A percentile compares a stretch with the other conserved stretches of the same genome.
These are phyloP conservation scores for Exserohilum turcica DNA, from an alignment of 2,329 filamentous ascomycete genomes.

Conservation along the genomic window DNA sequence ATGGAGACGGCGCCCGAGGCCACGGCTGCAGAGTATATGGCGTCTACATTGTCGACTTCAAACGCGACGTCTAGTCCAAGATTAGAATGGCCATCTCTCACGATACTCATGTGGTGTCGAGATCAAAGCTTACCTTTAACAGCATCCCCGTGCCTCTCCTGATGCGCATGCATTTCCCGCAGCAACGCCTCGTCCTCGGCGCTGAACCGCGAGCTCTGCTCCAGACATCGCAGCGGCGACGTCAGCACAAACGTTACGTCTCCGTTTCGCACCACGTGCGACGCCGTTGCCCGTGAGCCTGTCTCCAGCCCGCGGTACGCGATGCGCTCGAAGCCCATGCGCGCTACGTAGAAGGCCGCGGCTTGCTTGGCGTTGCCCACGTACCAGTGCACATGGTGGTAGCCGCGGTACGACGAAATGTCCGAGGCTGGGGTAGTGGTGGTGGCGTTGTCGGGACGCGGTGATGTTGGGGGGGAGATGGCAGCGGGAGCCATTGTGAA, in stretches of 20 bases:
- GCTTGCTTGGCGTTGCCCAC: slow-evolving; percentile 97
- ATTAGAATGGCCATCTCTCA: neutral
- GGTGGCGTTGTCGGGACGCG: slow-evolving; percentile 24
- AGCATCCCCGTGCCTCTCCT: slow-evolving; percentile 87
- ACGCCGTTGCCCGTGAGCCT: slow-evolving; percentile 77
- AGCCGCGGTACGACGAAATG: slow-evolving; percentile 71
- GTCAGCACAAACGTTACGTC: slow-evolving; percentile 82
- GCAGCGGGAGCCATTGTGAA: slow-evolving; percentile 41
- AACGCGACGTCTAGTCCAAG: slow-evolving; percentile 78
- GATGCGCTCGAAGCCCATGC: slow-evolving; percentile 82
- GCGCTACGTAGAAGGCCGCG: slow-evolving; percentile 82
- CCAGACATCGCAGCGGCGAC: slow-evolving; percentile 68
- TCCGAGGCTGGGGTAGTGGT: slow-evolving; percentile 30
- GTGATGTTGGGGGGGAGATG: slow-evolving; percentile 52
- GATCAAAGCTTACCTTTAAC: slow-evolving; percentile 69
- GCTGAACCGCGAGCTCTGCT: slow-evolving; percentile 38
- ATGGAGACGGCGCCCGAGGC: slow-evolving; percentile 67
- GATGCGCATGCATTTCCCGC: slow-evolving; percentile 77
- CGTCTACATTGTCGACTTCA: slow-evolving; percentile 86
- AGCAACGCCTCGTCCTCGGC: slow-evolving; percentile 68
- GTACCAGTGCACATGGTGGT: slow-evolving; percentile 94
- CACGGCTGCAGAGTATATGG: slow-evolving; percentile 77
- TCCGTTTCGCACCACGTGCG: slow-evolving; percentile 80
- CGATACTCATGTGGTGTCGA: too few relatives aligned
- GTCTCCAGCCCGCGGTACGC: slow-evolving; percentile 91